These are phyloP conservation scores for Asterophora parasitica DNA, from an alignment of 768 basidiomycete genomes.

Conservation along the genomic window DNA sequence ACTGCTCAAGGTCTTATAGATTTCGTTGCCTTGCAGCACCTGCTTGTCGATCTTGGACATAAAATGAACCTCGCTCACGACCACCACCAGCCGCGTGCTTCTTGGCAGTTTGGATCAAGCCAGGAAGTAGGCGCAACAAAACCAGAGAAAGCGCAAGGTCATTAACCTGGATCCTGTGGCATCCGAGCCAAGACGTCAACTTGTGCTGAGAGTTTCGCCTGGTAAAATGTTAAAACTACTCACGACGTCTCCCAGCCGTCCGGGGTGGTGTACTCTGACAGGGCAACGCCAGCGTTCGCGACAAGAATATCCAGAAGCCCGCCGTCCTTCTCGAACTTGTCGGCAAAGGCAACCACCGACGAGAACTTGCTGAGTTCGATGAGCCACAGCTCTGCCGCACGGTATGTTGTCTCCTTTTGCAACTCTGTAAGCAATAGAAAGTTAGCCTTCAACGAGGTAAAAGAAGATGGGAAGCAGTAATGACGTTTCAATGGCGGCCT, in stretches of 20 bases:
- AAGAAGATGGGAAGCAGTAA: constrained; percentile 1
- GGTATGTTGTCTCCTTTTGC: constrained; percentile 27
- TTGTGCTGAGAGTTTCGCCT: too few species aligned
- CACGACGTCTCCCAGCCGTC: constrained; percentile 47
- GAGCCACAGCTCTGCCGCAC: constrained; percentile 32
- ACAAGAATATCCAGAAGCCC: constrained; percentile 39
- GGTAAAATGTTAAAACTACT: too few species aligned
- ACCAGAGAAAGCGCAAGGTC: constrained; percentile 36
- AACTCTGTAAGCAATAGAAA: constrained; percentile 19
- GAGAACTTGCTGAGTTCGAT: constrained; percentile 37
- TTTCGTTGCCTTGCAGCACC: constrained; percentile 17
- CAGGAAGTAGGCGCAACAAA: constrained; percentile 37
- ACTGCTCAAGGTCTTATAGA: constrained; percentile 24
- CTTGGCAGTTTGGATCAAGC: constrained; percentile 32
- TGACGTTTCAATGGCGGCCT: constrained; percentile 32
- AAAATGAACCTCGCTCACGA: constrained; percentile 40
- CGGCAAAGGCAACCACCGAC: constrained; percentile 35
- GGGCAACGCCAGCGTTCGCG: constrained; percentile 35
- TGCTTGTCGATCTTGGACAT: constrained; percentile 22
- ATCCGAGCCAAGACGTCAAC: too few species aligned
- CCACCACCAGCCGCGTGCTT: constrained; percentile 35
- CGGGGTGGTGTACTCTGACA: constrained; percentile 16
- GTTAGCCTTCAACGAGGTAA: not conserved
- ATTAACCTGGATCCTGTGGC: constrained; percentile 44
- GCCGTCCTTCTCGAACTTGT: constrained; percentile 27